Evolutionary conservation across 2,329 filamentous ascomycete genomes (phyloP).

Genomic region (Trichoderma cornu-damae): DNA sequence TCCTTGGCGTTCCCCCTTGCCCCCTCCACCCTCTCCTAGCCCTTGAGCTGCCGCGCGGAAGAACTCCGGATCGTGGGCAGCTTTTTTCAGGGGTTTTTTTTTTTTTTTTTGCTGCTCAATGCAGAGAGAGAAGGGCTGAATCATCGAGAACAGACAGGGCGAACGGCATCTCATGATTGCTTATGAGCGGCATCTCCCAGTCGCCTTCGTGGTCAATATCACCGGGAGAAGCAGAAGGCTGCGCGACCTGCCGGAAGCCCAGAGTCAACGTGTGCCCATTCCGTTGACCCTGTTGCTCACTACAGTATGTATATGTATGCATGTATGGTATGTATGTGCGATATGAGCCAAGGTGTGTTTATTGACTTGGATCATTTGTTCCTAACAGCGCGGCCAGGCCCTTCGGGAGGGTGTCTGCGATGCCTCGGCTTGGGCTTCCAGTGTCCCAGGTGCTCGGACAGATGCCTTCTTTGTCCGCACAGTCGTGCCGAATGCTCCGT

Average conservation of each 20-base stretch:
- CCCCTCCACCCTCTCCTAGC: background rate
- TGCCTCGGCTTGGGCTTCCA: conserved; percentile 10
- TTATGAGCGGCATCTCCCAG: background rate
- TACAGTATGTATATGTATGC: too few relatives aligned
- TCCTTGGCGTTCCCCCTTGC: conserved; percentile 1
- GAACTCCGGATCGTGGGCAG: conserved; percentile 1
- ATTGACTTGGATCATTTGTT: background rate
- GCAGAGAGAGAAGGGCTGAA: background rate
- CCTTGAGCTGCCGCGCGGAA: background rate
- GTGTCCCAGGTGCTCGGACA: conserved; percentile 20
- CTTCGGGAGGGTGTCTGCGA: conserved; percentile 17
- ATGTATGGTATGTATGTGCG: too few relatives aligned
- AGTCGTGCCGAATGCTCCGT: background rate
- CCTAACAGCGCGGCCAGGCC: conserved; percentile 17
- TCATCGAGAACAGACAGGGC: background rate
- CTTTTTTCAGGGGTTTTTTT: too few relatives aligned
- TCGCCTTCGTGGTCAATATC: conserved; percentile 19
- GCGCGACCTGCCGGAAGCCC: conserved; percentile 18
- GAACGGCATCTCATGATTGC: background rate
- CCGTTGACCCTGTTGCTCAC: background rate
- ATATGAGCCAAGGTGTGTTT: background rate
- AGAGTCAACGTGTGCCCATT: conserved; percentile 19
- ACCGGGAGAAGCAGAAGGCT: conserved; percentile 22
- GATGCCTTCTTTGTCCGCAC: conserved; percentile 19
- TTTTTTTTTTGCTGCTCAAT: too few relatives aligned